Evolutionary conservation across 1,284 basidiomycete genomes (phyloP).

Genomic region (Microstroma glucosiphilum): DNA sequence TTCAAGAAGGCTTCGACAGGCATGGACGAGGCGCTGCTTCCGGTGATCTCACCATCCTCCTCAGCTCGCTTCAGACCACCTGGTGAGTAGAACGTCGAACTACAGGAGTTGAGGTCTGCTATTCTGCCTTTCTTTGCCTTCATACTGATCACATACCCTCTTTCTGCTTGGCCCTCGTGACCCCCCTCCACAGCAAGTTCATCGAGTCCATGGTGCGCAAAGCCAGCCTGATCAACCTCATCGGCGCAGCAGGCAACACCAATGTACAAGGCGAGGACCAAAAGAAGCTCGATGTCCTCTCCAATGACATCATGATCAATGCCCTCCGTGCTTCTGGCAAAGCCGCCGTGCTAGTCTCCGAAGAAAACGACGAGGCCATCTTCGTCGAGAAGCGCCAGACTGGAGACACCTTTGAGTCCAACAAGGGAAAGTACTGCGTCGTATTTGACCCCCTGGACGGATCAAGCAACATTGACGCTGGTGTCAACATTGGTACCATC

Average conservation of each 20-base stretch:
- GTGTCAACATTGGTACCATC: slow-evolving; percentile 99
- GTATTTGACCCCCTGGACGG: slow-evolving; percentile 99
- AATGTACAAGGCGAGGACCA: slow-evolving; percentile 99
- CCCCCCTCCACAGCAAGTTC: slow-evolving; percentile 59
- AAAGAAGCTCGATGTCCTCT: slow-evolving; percentile 96
- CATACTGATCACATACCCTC: background rate
- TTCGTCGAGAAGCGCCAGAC: slow-evolving; percentile 62
- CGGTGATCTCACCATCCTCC: slow-evolving; percentile 87
- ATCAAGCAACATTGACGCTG: slow-evolving; percentile 97
- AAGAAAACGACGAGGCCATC: slow-evolving; percentile 88
- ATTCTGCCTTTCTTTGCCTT: too few relatives aligned
- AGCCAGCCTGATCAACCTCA: slow-evolving; percentile 91
- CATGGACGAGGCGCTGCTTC: slow-evolving; percentile 31
- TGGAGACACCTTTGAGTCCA: slow-evolving; percentile 45
- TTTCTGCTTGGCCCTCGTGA: background rate
- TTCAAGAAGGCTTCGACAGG: slow-evolving; percentile 38
- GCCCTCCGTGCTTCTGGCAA: slow-evolving; percentile 81
- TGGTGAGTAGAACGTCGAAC: slow-evolving; percentile 39
- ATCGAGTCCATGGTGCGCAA: slow-evolving; percentile 97
- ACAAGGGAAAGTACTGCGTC: slow-evolving; percentile 64
- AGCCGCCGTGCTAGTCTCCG: slow-evolving; percentile 91
- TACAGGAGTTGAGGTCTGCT: background rate
- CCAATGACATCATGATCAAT: slow-evolving; percentile 99
- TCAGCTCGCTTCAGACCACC: slow-evolving; percentile 84
- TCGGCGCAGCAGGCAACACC: slow-evolving; percentile 88